A percentile compares a stretch with the other conserved stretches of the same genome.
phyloP scores from a whole-genome alignment of 1,284 basidiomycete species.

The Malassezia japonica region DNA sequence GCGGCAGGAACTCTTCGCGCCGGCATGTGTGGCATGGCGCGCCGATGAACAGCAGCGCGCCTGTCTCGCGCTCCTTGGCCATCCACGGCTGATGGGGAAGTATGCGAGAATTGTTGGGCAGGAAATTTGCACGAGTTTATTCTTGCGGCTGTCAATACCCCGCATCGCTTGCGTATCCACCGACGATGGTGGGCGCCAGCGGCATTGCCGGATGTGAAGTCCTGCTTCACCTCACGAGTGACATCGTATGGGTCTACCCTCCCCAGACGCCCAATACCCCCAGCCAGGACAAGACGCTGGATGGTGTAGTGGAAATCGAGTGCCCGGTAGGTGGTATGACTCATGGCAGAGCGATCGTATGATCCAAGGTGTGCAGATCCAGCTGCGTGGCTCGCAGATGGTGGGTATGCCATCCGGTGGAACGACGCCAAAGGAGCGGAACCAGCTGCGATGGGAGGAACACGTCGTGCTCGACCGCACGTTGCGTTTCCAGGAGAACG shows the following conservation, averaged over 20 bases:
- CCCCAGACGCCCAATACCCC: constrained; percentile 27
- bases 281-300: constrained; percentile 41
- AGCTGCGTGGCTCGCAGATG: constrained; percentile 34
- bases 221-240: constrained; percentile 35
- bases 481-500: constrained; percentile 29
- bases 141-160: neutral
- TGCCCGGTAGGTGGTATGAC: constrained; percentile 20
- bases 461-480: constrained; percentile 39
- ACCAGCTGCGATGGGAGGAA: constrained; percentile 37
- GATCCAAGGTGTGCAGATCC: constrained; percentile 34
- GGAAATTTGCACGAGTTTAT: neutral
- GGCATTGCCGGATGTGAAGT: constrained; percentile 32
- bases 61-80: neutral
- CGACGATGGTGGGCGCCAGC: neutral
- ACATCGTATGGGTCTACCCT: constrained; percentile 41
- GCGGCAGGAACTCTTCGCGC: constrained; percentile 16
- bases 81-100: neutral
- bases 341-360: constrained; percentile 24
- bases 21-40: constrained; percentile 10
- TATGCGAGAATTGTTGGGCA: neutral
- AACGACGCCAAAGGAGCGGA: neutral
- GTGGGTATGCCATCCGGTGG: constrained; percentile 28
- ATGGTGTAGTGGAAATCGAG: constrained; percentile 43
- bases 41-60: constrained; percentile 16
- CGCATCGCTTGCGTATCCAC: too few relatives aligned